A percentile compares a stretch with the other conserved stretches of the same genome.
phyloP scores from a whole-genome alignment of 805 yeast species.

The Sungouiozyma ichnusensis region DNA sequence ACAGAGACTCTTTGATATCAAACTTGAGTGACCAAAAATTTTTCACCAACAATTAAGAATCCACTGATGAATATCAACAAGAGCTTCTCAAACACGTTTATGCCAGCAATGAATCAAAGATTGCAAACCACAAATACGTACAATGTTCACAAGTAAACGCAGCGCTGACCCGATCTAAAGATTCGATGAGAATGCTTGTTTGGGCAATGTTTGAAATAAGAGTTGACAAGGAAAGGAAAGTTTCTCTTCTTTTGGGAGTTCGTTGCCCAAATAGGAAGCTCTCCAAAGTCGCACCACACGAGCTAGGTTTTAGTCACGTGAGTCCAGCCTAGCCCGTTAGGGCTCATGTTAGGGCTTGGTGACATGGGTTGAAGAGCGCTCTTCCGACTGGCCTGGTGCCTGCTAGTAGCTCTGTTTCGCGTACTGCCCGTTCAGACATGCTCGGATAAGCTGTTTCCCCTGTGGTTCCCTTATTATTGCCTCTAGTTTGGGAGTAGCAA shows the following conservation, averaged over 20 bases:
- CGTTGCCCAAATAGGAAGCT: neutral
- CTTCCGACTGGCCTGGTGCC: no score
- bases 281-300: no score
- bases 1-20: no score
- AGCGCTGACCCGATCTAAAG: no score
- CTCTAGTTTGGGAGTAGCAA: constrained; percentile 93
- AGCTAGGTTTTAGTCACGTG: neutral
- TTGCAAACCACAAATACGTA: neutral
- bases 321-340: no score
- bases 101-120: neutral
- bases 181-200: neutral
- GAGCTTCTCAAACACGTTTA: neutral
- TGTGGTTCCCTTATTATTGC: constrained; percentile 90
- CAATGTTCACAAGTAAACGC: no score
- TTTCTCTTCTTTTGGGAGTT: neutral
- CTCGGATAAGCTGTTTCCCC: constrained; percentile 91
- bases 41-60: no score
- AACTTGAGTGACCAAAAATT: neutral
- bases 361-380: no score
- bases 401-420: neutral
- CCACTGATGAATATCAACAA: neutral
- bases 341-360: no score
- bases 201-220: neutral
- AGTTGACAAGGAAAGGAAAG: neutral
- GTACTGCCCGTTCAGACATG: constrained; percentile 82